Base-by-base conservation (phyloP, 2,329 filamentous ascomycete genomes). In the Dichotomopilus funicola region DNA sequence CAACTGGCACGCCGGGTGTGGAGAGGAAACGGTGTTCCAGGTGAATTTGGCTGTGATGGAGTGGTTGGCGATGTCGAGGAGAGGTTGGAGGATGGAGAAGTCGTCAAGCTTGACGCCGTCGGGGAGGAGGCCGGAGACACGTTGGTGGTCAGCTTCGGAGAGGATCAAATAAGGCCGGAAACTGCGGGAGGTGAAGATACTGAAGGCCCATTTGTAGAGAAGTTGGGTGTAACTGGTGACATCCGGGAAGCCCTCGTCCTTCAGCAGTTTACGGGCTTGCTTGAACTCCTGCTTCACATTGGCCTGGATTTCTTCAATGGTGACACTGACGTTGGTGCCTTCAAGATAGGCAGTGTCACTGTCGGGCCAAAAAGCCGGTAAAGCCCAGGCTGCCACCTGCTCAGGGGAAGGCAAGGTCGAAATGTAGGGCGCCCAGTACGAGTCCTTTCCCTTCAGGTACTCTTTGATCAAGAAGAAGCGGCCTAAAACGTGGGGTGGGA, bases 1-100 rank as follows among this genome's bases (percentile, higher is more conserved):
- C 8, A 85, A 71, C 7, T 66, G 69, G 57, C 78, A 82, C 19
- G 61, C 47, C 11, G 36, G 11, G 41, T 61, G 61, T 3, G 62
- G 58, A 6, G 70, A 64, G 9, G 75, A 69, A 27, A 77, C 67
- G 2, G 77, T 72, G 31, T 78, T 73, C 87, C 87, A 90, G 43
- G 74, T 70, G 1, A 84, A 78, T 43, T 76, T 71, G 0, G 83
- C 78, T 19, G 78, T 71, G 48, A 85, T 83, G 51, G 80, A 79
- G 65, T 91, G 87, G 64, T 91, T 91, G 9, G 81, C 82, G 34
- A 90, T 75, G 65, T 91, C 87, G 55, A 89, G 79, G 3, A 89
- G 73, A 1, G 87, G 87, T 37, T 89, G 74, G 5, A 91, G 73
- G 6, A 89, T 76, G 1, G 85, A 86, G 56, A 88, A 85, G 62